phyloP scores from a whole-genome alignment of 345 rosid species.

The Cochlearia excelsa region DNA sequence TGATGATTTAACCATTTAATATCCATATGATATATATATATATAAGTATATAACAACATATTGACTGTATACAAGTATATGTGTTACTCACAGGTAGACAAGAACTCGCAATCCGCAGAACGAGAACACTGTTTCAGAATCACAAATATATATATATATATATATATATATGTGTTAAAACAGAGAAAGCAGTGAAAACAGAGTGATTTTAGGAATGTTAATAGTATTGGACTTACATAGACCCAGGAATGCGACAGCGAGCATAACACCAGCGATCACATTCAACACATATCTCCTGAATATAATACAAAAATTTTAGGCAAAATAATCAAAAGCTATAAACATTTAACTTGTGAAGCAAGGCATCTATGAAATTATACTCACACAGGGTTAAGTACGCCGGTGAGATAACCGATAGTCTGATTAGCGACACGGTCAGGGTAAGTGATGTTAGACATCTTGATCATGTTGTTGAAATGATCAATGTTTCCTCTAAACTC shows the following conservation, averaged over 20 bases:
- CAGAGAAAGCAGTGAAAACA: not conserved
- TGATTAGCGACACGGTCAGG: conserved; percentile 38
- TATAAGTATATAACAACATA: too few species aligned
- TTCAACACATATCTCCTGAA: conserved; percentile 45
- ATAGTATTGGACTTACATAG: conserved; percentile 48
- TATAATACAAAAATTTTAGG: not conserved
- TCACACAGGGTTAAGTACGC: conserved; percentile 42
- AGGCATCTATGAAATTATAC: not conserved
- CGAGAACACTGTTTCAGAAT: conserved; percentile 41
- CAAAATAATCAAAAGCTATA: not conserved
- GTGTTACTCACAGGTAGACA: conserved; percentile 48
- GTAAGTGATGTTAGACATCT: conserved; percentile 37
- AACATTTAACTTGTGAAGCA: conserved; percentile 7
- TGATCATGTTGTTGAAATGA: conserved; percentile 36
- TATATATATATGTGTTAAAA: not conserved
- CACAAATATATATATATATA: not conserved
- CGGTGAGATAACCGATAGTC: conserved; percentile 34
- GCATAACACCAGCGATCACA: conserved; percentile 42
- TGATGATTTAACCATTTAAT: conserved; percentile 14
- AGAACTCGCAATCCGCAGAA: conserved; percentile 42
- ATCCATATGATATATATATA: too few species aligned
- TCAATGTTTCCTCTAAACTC: conserved; percentile 38
- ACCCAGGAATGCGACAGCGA: conserved; percentile 46
- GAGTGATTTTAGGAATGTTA: not conserved
- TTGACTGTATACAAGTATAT: too few species aligned